Conservation (phyloP, 257 asterid genomes). For the Paraleonurus japonicus region DNA sequence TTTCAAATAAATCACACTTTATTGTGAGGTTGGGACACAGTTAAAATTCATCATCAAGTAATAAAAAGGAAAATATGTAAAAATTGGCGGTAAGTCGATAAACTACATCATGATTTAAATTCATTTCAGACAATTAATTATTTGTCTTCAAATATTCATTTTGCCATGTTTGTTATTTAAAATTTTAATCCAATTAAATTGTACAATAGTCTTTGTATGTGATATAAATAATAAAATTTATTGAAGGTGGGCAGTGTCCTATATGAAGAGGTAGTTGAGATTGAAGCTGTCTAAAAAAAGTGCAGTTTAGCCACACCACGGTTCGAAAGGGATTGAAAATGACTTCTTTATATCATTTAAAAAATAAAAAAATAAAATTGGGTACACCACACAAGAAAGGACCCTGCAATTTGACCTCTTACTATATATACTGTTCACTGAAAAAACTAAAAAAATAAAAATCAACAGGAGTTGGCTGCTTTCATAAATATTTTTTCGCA, state of each 20-base stretch:
- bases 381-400: conserved; percentile 14
- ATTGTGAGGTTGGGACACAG: no score
- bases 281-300: conserved; percentile 37
- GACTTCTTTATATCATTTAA: conserved; percentile 21
- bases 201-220: no score
- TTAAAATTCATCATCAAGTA: no score
- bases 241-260: conserved; percentile 4
- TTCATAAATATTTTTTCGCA: neutral
- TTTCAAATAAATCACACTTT: no score
- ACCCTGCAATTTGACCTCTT: conserved; percentile 29
- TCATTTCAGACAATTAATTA: no score
- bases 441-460: conserved; percentile 16
- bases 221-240: neutral
- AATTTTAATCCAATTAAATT: no score
- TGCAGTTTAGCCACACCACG: conserved; percentile 38
- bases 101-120: no score
- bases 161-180: no score
- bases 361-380: neutral
- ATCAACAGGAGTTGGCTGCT: neutral
- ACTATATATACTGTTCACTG: neutral
- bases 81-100: no score
- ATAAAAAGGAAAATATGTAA: no score
- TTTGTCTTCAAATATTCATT: no score
- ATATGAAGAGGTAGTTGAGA: conserved; percentile 24
- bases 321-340: conserved; percentile 32